These are phyloP conservation scores for Diacronema lutheri DNA, from an alignment of 78 protist genomes.

Conservation along the genomic window DNA sequence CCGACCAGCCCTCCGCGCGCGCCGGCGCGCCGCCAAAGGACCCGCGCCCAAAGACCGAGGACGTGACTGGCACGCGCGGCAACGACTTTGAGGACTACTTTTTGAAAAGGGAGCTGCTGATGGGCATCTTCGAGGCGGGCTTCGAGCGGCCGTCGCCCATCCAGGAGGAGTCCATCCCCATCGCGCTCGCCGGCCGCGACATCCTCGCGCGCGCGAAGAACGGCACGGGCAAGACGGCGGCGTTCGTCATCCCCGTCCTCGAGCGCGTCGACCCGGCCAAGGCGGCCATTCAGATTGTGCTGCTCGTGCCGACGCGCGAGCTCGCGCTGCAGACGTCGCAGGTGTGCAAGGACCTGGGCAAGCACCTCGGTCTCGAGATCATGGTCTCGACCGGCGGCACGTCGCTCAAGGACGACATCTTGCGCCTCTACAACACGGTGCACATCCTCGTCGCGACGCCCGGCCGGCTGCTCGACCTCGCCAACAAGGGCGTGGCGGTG, in stretches of 20 bases:
- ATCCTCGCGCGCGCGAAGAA: conserved; percentile 97
- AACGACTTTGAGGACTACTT: conserved; percentile 87
- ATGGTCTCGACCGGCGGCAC: conserved; percentile 96
- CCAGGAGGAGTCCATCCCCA: conserved; percentile 94
- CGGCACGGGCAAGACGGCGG: conserved; percentile 99
- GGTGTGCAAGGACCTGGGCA: conserved; percentile 86
- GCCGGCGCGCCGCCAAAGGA: conserved; percentile 42
- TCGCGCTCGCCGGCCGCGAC: conserved; percentile 82
- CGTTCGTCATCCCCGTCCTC: conserved; percentile 90
- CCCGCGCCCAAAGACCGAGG: conserved; percentile 68
- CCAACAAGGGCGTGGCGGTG: conserved; percentile 64
- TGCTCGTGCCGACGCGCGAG: conserved; percentile 97
- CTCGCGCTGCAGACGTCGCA: conserved; percentile 94
- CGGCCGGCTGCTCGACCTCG: conserved; percentile 89
- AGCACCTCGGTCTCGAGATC: conserved; percentile 80
- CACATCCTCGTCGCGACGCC: conserved; percentile 96
- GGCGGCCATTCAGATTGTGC: conserved; percentile 69
- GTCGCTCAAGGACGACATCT: conserved; percentile 78
- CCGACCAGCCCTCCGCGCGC: no score
- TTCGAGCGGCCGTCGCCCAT: conserved; percentile 96
- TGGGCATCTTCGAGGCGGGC: conserved; percentile 96
- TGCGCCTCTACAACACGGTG: conserved; percentile 72
- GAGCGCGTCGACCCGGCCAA: conserved; percentile 75
- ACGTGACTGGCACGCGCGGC: conserved; percentile 89
- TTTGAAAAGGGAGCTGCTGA: conserved; percentile 91